Base-by-base conservation (phyloP, 2,329 filamentous ascomycete genomes). In the Endoconidiophora polonica region DNA sequence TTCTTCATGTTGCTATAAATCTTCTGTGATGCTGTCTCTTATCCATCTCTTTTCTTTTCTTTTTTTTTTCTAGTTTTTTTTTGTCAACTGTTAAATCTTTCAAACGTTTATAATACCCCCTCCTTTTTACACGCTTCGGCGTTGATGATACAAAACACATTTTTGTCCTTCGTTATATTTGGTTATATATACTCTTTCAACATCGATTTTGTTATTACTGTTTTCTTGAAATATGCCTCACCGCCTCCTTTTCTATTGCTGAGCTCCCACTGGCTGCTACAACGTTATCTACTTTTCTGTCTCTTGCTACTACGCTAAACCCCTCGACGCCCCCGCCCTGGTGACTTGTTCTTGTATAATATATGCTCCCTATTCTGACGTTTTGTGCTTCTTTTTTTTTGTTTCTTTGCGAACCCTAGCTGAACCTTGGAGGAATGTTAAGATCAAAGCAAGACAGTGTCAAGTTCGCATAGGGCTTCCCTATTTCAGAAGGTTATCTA, bases 71-170 rank as follows among this genome's bases (percentile, higher is more conserved):
- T 48, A 20, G 23, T 20, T 48, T 42, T 40, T 10, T 48, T 7
- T 26, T 9, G 14, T 29, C 10, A 46, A 42, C 26, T 49, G 24
- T n/a, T 20, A 42, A 29, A 12, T 44, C 46, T 49, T 49, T 49
- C 39, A 49, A 33, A 33, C 46, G 39, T 33, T 40, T 37, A 42
- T 49, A 49, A 49, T 49, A 49, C 46, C 46, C 46, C 46, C 46
- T 33, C 38, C 26, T 48, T 41, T 46, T 46, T 41, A 22, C n/a
- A 41, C 39, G n/a, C 29, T 33, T 33, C 29, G 29, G 29, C 29
- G 29, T 33, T 33, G 29, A 33, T 33, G 29, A 33, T 33, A 33
- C 26, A 33, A 33, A 33, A 33, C 29, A 33, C 12, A 33, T 33
- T 33, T 12, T 33, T 33, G 29, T 41, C 16, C 5, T 41, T 41